Evolutionary conservation across 2,329 filamentous ascomycete genomes (phyloP).

Genomic region (Fusarium sp.): DNA sequence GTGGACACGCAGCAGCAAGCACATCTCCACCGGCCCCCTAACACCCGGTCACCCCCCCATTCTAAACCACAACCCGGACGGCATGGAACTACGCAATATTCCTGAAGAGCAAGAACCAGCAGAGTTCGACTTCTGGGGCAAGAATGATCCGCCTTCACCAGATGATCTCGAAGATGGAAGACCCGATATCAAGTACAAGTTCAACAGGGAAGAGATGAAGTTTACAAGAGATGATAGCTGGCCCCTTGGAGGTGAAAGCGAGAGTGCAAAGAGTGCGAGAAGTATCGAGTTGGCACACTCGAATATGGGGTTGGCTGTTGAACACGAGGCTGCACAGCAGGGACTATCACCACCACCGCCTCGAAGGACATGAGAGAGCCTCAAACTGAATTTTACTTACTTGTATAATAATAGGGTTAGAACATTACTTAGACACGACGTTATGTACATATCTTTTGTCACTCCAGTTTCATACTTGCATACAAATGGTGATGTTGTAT

Average conservation of each 20-base stretch:
- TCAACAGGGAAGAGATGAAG: neutral
- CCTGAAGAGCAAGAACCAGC: constrained; percentile 30
- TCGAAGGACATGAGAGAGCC: constrained; percentile 21
- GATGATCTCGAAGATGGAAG: constrained; percentile 6
- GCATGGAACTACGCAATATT: constrained; percentile 33
- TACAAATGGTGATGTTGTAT: neutral
- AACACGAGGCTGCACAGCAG: constrained; percentile 30
- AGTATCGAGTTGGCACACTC: constrained; percentile 35
- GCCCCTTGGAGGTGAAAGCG: constrained; percentile 20
- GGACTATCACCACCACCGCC: constrained; percentile 39
- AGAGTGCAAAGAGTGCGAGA: constrained; percentile 23
- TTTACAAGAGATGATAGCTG: constrained; percentile 26
- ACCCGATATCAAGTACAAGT: neutral
- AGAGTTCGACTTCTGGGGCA: constrained; percentile 29
- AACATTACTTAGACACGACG: constrained; percentile 22
- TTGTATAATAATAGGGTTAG: constrained; percentile 18
- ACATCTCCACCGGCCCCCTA: constrained; percentile 17
- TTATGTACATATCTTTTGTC: constrained; percentile 12
- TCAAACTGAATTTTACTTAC: constrained; percentile 4
- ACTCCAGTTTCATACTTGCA: too few species aligned
- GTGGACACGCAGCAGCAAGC: constrained; percentile 34
- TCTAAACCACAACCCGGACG: neutral
- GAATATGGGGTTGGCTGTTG: constrained; percentile 34
- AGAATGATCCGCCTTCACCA: neutral
- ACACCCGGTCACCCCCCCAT: constrained; percentile 1